Conservation (phyloP, 1,284 basidiomycete genomes). For the Clitocybe nebularis region DNA sequence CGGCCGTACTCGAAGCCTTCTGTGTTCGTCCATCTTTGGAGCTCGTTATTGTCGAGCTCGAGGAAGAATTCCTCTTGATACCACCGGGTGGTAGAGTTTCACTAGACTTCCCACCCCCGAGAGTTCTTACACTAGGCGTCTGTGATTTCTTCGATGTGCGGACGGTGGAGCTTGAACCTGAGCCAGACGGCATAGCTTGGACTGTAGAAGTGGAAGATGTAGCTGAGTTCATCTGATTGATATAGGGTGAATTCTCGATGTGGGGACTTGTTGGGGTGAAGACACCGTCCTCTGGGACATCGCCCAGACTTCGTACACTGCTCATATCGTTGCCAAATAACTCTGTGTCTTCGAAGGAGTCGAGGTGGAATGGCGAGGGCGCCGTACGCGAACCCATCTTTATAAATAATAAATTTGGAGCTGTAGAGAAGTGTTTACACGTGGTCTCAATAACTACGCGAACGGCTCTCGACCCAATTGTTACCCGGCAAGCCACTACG, state of each 20-base stretch:
- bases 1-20: constrained; percentile 5
- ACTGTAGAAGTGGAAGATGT: background rate
- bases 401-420: no score
- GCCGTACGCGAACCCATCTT: no score
- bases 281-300: constrained; percentile 22
- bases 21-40: constrained; percentile 13
- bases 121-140: constrained; percentile 27
- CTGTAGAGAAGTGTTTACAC: no score
- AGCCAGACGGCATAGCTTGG: constrained; percentile 25
- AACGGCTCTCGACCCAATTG: no score
- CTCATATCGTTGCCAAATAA: no score
- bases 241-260: constrained; percentile 23
- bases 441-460: no score
- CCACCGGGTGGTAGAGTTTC: constrained; percentile 16
- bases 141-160: constrained; percentile 19
- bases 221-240: constrained; percentile 16
- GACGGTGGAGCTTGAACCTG: constrained; percentile 12
- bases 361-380: no score
- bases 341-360: no score
- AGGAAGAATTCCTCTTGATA: constrained; percentile 3
- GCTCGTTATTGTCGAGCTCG: constrained; percentile 13
- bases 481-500: no score
- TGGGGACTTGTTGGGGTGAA: constrained; percentile 15
- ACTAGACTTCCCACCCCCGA: constrained; percentile 21
- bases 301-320: constrained; percentile 18